Conservation (phyloP, 1,284 basidiomycete species). For the Macrocystidia cucumis region DNA sequence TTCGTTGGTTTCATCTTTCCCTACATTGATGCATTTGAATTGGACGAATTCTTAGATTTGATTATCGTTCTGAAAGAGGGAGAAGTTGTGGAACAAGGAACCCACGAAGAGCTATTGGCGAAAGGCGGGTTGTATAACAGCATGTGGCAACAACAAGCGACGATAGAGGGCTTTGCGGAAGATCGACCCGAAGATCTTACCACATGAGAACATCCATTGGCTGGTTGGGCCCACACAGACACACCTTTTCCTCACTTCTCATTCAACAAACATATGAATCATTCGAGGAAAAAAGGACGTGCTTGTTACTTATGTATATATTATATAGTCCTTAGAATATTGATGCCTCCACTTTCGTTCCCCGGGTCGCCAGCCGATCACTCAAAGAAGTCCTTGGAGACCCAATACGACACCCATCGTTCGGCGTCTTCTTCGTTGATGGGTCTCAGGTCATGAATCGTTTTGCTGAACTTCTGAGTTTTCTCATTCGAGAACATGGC, state of each 20-base stretch:
- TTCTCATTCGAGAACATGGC: not conserved
- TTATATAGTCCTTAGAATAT: no score
- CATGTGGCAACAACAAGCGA: slow-evolving; percentile 83
- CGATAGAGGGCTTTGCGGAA: slow-evolving; percentile 16
- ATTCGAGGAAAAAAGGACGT: no score
- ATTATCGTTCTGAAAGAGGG: slow-evolving; percentile 90
- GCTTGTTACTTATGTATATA: no score
- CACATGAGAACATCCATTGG: no score
- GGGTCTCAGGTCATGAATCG: not conserved
- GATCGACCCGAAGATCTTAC: slow-evolving; percentile 1
- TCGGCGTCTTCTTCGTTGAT: not conserved
- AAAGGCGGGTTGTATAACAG: slow-evolving; percentile 70
- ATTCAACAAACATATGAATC: no score
- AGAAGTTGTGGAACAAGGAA: slow-evolving; percentile 84
- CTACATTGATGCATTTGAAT: slow-evolving; percentile 3
- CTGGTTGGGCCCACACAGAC: no score
- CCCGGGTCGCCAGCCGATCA: no score
- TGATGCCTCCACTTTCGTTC: no score
- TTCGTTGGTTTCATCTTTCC: slow-evolving; percentile 24
- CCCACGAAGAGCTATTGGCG: slow-evolving; percentile 77
- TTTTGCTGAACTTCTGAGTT: not conserved
- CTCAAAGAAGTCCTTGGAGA: not conserved
- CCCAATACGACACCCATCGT: slow-evolving; percentile 1
- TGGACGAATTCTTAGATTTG: slow-evolving; percentile 43
- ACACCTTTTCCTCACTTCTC: no score